A percentile compares a stretch with the other conserved stretches of the same genome.
These are phyloP conservation scores for Amanita inopinata DNA, from an alignment of 768 basidiomycete genomes.

Conservation along the genomic window DNA sequence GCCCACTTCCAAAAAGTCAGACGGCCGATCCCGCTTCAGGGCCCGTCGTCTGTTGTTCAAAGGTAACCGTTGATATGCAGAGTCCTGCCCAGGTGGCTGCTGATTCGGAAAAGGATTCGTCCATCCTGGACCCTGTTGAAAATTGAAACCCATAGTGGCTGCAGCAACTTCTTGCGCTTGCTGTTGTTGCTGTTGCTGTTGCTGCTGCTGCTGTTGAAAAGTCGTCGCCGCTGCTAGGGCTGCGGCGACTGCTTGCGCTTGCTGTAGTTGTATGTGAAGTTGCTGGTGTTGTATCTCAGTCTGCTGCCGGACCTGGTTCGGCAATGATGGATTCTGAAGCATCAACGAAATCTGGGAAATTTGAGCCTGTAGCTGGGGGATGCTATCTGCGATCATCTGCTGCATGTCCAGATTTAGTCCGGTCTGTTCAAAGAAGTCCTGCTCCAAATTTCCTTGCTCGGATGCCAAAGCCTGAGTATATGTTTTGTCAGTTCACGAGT, in stretches of 20 bases:
- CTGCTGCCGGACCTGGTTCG: constrained; percentile 62
- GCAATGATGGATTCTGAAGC: constrained; percentile 71
- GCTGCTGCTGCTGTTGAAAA: constrained; percentile 47
- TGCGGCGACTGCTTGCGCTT: constrained; percentile 65
- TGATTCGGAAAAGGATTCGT: constrained; percentile 20
- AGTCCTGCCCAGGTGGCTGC: constrained; percentile 61
- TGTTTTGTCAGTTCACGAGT: background rate
- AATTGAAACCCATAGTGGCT: constrained; percentile 28
- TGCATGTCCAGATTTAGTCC: constrained; percentile 55
- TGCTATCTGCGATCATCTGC: constrained; percentile 62
- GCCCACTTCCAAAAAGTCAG: constrained; percentile 74
- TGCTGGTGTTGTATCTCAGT: constrained; percentile 81
- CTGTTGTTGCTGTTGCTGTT: constrained; percentile 21
- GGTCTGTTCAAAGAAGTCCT: constrained; percentile 72
- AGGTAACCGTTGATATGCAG: constrained; percentile 80
- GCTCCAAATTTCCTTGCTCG: constrained; percentile 23
- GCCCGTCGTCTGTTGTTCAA: constrained; percentile 72
- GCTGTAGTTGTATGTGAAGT: constrained; percentile 68
- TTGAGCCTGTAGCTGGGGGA: constrained; percentile 79
- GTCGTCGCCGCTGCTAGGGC: constrained; percentile 49
- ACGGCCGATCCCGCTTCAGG: constrained; percentile 73
- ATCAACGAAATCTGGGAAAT: constrained; percentile 71
- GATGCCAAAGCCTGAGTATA: background rate
- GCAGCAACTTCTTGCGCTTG: constrained; percentile 26
- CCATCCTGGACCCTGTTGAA: constrained; percentile 22